These are phyloP conservation scores for Gymnopilus junonius DNA, from an alignment of 768 basidiomycete species.

Conservation along the genomic window DNA sequence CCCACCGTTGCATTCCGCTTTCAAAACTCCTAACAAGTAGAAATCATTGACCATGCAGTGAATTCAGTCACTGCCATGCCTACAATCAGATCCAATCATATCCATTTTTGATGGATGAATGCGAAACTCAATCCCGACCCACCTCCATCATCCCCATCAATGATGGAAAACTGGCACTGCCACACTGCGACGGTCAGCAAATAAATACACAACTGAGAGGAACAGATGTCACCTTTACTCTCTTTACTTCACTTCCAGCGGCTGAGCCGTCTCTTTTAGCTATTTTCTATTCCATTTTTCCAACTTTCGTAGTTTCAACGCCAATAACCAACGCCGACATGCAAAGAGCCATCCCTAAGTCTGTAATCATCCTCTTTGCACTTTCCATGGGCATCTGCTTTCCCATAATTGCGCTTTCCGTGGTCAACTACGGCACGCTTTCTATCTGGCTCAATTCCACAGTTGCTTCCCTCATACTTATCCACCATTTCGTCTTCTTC, in stretches of 20 bases:
- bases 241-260: background rate
- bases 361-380: constrained; percentile 17
- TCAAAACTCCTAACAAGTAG: background rate
- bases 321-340: constrained; percentile 8
- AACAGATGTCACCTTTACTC: background rate
- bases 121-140: background rate
- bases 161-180: background rate
- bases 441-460: constrained; percentile 30
- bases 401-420: constrained; percentile 24
- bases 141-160: background rate
- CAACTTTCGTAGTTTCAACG: background rate
- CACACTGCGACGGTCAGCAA: background rate
- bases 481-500: constrained; percentile 23
- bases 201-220: background rate
- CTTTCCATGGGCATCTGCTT: constrained; percentile 22
- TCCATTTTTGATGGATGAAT: too few species aligned
- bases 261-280: background rate
- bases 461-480: constrained; percentile 21
- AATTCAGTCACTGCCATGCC: background rate
- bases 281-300: background rate
- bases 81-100: background rate
- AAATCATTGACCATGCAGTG: background rate
- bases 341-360: constrained; percentile 11
- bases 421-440: constrained; percentile 33
- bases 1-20: background rate